Evolutionary conservation across 2,329 filamentous ascomycete genomes (phyloP), one percentile per base, ranked within the genome.

Genomic region (Gremmenia infestans): DNA sequence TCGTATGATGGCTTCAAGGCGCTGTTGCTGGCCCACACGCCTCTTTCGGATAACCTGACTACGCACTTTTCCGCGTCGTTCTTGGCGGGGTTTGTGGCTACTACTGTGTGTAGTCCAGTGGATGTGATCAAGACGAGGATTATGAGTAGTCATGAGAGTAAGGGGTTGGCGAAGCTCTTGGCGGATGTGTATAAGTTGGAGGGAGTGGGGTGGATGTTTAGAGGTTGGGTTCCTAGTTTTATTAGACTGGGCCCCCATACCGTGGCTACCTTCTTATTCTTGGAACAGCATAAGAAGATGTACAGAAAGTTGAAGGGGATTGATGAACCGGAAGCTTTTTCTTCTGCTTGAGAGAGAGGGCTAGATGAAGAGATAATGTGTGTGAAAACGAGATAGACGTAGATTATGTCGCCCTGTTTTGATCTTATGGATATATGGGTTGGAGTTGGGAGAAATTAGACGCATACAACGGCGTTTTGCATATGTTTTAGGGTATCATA

Each of bases 81-180:
- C 65, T 73, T 92, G 57, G 89, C 89, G 1, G 90, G 90, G 9
- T 85, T 95, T 58, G 86, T 91, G 6, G 91, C 91, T 4, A 93
- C 91, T 1, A 94, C 90, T 0, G 81, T 93, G 12, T 94, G 89
- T 63, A 91, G 85, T 55, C 91, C 91, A 0, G 86, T 95, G 50
- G 91, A 95, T 71, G 91, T 96, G 32, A 86, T 96, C 74, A 95
- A 95, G 78, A 96, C 91, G 9, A 79, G 89, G 23, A 82, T 95
- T 66, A 96, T 96, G 91, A 88, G 85, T 59, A 81, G 85, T 3
- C 70, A 76, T 35, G 78, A 81, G 60, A 73, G 72, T 37, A 67
- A 81, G 61, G 76, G 80, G 25, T 72, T 94, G 32, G 61, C 81
- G 3, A 76, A 75, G 54, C 71, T 91, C 22, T 73, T 95, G 53